These are phyloP conservation scores for Phaffia tasmanica DNA, from an alignment of 768 basidiomycete species.

Conservation along the genomic window DNA sequence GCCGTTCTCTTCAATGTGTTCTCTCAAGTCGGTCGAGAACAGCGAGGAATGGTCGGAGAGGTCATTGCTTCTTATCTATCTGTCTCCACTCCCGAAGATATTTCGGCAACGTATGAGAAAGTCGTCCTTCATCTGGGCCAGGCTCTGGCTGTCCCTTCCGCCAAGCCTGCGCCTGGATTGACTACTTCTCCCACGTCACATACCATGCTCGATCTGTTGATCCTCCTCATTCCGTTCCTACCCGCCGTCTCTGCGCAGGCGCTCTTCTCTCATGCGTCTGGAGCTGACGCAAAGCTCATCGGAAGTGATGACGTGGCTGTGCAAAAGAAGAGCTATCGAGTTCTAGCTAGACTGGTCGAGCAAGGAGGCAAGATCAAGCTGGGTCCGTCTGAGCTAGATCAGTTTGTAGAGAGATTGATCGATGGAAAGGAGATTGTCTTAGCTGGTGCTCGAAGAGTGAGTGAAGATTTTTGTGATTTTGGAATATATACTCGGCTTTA, in stretches of 20 bases:
- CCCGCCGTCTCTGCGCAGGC: constrained; percentile 50
- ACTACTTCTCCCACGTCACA: constrained; percentile 40
- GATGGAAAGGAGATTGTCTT: constrained; percentile 54
- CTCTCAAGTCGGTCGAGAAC: constrained; percentile 64
- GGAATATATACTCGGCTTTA: neutral
- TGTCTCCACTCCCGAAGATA: constrained; percentile 65
- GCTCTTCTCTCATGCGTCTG: constrained; percentile 61
- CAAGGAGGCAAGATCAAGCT: constrained; percentile 44
- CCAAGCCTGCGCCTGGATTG: constrained; percentile 8
- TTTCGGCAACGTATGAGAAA: constrained; percentile 68
- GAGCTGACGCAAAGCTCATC: constrained; percentile 48
- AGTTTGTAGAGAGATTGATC: constrained; percentile 55
- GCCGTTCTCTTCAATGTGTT: constrained; percentile 97
- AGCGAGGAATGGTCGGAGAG: constrained; percentile 66
- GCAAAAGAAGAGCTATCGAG: constrained; percentile 91
- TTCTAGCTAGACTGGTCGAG: constrained; percentile 63
- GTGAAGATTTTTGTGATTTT: constrained; percentile 13
- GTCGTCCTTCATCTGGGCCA: constrained; percentile 46
- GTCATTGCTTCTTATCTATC: constrained; percentile 77
- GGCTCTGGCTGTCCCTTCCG: constrained; percentile 30
- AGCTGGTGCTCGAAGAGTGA: constrained; percentile 77
- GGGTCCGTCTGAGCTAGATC: constrained; percentile 43
- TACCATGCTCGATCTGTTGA: constrained; percentile 65
- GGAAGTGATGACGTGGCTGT: constrained; percentile 70
- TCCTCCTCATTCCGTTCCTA: constrained; percentile 69